Percentiles rank a stretch among this genome's conserved stretches.
These are phyloP conservation scores for Lentinula sp. DNA, from an alignment of 768 basidiomycete species.

Conservation along the genomic window DNA sequence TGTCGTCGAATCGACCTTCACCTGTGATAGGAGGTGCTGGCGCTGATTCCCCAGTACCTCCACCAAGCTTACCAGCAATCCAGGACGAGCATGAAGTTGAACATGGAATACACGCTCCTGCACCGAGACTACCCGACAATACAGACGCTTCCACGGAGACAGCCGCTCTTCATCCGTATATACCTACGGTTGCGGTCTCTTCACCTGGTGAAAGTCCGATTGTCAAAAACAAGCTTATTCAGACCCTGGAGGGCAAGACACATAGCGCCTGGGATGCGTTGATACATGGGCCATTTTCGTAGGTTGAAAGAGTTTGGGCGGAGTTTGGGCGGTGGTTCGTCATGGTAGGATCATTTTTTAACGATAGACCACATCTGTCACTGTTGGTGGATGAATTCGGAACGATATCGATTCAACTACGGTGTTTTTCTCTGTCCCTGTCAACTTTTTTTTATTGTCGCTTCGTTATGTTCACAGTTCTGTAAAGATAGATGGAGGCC, in stretches of 20 bases:
- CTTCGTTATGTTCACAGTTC: too few species aligned
- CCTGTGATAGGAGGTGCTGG: background rate
- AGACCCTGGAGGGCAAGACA: constrained; percentile 4
- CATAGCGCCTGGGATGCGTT: constrained; percentile 2
- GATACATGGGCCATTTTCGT: constrained; percentile 5
- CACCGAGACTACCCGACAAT: background rate
- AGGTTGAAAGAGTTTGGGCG: background rate
- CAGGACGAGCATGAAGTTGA: background rate
- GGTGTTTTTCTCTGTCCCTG: too few species aligned
- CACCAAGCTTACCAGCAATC: background rate
- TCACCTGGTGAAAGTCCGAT: background rate
- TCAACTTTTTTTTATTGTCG: too few species aligned
- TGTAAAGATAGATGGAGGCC: too few species aligned
- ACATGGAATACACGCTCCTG: background rate
- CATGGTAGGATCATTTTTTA: too few species aligned
- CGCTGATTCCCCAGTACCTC: background rate
- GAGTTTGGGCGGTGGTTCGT: too few species aligned
- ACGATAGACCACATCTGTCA: too few species aligned
- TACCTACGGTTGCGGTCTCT: background rate
- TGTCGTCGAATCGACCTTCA: background rate
- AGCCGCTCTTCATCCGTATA: background rate
- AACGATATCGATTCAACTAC: too few species aligned
- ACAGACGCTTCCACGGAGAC: background rate
- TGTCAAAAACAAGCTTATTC: background rate
- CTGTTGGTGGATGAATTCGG: too few species aligned